phyloP scores from a whole-genome alignment of 148 eudicot species.

The Fallopia convolvulus region DNA sequence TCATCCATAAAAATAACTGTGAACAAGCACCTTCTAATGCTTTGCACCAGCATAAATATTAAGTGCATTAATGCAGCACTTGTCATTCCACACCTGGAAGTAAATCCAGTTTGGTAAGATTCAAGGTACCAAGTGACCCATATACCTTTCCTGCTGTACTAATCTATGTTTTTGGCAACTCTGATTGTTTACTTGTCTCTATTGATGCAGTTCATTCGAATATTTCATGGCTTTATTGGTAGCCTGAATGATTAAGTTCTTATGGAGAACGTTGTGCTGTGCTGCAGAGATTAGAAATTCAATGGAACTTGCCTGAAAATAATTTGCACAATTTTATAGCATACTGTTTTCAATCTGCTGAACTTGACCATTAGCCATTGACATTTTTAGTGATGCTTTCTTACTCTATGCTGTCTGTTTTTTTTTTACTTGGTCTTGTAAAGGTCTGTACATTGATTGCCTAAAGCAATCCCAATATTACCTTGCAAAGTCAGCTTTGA shows the following conservation, averaged over 20 bases:
- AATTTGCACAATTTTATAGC: no score
- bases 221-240: conserved; percentile 80
- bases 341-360: not conserved
- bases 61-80: conserved; percentile 9
- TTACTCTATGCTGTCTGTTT: not conserved
- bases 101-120: conserved; percentile 11
- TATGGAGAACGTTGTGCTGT: conserved; percentile 71
- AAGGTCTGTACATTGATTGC: conserved; percentile 23
- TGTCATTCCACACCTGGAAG: conserved; percentile 15
- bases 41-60: no score
- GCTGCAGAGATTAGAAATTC: conserved; percentile 51
- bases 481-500: conserved; percentile 93
- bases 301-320: not conserved
- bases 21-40: no score
- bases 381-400: not conserved
- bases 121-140: conserved; percentile 1
- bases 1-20: no score
- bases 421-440: not conserved
- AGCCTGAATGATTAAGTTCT: conserved; percentile 51
- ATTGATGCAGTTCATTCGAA: conserved; percentile 53
- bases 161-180: not conserved
- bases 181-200: not conserved
- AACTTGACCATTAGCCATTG: not conserved
- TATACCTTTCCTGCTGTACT: not conserved
- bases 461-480: conserved; percentile 62